Base-by-base conservation (phyloP, 2,329 filamentous ascomycete species). In the Scedosporium minutisporum region DNA sequence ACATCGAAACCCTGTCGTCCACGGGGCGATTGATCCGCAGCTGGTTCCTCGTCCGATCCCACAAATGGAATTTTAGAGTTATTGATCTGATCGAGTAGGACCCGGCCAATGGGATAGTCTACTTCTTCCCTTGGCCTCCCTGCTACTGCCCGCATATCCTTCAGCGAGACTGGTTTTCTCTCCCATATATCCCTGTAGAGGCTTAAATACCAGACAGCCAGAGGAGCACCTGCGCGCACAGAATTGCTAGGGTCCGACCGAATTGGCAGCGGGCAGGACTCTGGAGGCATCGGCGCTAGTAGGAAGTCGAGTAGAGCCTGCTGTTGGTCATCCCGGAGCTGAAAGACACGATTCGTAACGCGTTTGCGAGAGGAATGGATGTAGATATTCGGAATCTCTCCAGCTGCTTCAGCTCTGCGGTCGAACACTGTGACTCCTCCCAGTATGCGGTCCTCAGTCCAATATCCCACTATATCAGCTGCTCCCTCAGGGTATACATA, bases 381-480 rank as follows among this genome's bases (percentile, higher is more conserved):
- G 60, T 66, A 71, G 16, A 71, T 51, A 38, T 64, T 60, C 60
- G 51, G 57, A 6, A 41, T 44, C 14, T 62, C 21, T 55, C 58
- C 25, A 16, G 14, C 51, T 4, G 51, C 21, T 61, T 46, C 42
- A 41, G 18, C 18, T 16, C 62, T 60, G 25, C 70, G 63, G 58
- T 71, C 68, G 53, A 73, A 72, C 3, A 71, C 53, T 0, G 67
- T 65, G 1, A 72, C 70, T n/a, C 70, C 70, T 7, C 70, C 70
- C 12, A 72, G 63, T 42, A 71, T 70, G 23, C 67, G 66, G n/a
- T 62, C 60, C 55, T 71, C 70, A 9, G 69, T 69, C 70, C 70
- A 71, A 63, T 67, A 72, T 2, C 69, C 70, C 0, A 66, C 65
- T 27, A 63, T 14, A 33, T 67, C 65, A 3, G 65, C 61, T 3